Evolutionary conservation across 768 basidiomycete species (phyloP).

Genomic region (Agrocybe praecox): DNA sequence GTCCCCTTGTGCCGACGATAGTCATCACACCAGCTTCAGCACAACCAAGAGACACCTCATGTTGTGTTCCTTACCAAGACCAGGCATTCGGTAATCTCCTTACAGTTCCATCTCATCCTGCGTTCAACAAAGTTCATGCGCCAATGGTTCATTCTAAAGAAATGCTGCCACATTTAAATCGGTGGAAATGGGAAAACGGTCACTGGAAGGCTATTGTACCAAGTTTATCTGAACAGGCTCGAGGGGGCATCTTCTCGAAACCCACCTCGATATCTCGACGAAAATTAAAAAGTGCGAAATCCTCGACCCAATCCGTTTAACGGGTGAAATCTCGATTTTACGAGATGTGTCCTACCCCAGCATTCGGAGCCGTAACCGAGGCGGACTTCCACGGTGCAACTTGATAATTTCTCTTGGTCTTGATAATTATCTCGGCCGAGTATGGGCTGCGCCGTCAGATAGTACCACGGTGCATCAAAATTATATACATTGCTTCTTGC

Average conservation of each 20-base stretch:
- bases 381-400: no score
- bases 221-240: slow-evolving; percentile 46
- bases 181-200: slow-evolving; percentile 53
- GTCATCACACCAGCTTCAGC: slow-evolving; percentile 50
- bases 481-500: no score
- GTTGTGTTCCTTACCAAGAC: slow-evolving; percentile 57
- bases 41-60: slow-evolving; percentile 39
- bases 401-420: no score
- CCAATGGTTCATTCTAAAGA: slow-evolving; percentile 32
- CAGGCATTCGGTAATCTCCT: slow-evolving; percentile 52
- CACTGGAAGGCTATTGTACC: slow-evolving; percentile 57
- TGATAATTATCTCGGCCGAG: no score
- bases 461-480: no score
- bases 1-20: slow-evolving; percentile 48
- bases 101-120: slow-evolving; percentile 49
- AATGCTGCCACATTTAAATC: slow-evolving; percentile 29
- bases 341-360: no score
- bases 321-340: background rate
- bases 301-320: background rate
- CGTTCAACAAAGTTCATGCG: slow-evolving; percentile 49
- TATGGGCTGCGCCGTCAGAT: no score
- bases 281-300: background rate
- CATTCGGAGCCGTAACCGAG: no score
- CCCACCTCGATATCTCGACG: slow-evolving; percentile 1
- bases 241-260: slow-evolving; percentile 44